These are phyloP conservation scores for Stylonectria norvegica DNA, from an alignment of 2,329 filamentous ascomycete species.

Conservation along the genomic window DNA sequence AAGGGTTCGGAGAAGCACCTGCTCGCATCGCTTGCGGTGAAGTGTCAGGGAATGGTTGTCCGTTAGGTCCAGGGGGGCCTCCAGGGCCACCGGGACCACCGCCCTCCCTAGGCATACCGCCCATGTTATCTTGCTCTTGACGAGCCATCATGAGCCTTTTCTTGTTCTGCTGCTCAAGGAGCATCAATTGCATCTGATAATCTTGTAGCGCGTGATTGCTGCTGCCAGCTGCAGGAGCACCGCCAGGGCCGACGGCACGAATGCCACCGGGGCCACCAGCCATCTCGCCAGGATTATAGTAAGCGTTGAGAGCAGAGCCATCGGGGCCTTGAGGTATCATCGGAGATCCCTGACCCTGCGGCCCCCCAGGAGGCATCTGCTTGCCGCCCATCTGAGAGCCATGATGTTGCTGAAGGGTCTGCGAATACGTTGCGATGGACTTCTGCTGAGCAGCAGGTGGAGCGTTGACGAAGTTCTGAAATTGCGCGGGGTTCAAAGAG, in stretches of 20 bases:
- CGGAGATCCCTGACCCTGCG: conserved; percentile 74
- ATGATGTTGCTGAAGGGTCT: conserved; percentile 79
- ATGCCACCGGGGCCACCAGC: conserved; percentile 55
- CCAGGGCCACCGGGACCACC: conserved; percentile 52
- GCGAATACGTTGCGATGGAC: conserved; percentile 82
- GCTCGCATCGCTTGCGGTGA: conserved; percentile 66
- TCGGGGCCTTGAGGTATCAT: conserved; percentile 76
- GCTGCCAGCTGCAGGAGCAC: conserved; percentile 43
- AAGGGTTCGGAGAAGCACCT: conserved; percentile 72
- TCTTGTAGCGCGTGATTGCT: conserved; percentile 82
- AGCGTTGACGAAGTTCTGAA: conserved; percentile 59
- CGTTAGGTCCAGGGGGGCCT: conserved; percentile 54
- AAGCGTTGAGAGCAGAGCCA: conserved; percentile 52
- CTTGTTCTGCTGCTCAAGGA: conserved; percentile 84
- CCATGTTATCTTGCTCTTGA: conserved; percentile 67
- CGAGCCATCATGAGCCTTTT: conserved; percentile 81
- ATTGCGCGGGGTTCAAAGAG: conserved; percentile 71
- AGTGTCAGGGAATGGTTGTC: conserved; percentile 63
- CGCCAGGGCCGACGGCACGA: conserved; percentile 51
- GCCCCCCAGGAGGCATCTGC: conserved; percentile 66
- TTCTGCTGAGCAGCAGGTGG: conserved; percentile 68
- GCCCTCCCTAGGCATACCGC: conserved; percentile 48
- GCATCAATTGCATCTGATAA: conserved; percentile 87
- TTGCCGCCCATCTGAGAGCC: conserved; percentile 77
- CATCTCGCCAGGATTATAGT: conserved; percentile 64